Evolutionary conservation across 164 flowering plant species (phyloP).

Genomic region (Sextonia rubra): DNA sequence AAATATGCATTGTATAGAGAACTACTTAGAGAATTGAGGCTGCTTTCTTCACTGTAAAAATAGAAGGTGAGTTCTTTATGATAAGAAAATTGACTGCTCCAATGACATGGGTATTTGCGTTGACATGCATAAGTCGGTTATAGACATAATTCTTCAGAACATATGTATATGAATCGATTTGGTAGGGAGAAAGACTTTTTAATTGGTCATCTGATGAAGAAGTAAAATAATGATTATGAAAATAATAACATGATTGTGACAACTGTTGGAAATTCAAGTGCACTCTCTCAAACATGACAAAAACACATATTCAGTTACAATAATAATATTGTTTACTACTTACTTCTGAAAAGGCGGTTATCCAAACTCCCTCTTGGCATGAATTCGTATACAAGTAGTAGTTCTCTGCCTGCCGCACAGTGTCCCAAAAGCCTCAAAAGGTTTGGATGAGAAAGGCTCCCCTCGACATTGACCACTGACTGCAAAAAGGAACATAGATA

Average conservation of each 20-base stretch:
- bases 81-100: not conserved
- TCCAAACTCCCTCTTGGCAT: constrained; percentile 86
- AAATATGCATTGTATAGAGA: not conserved
- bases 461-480: constrained; percentile 74
- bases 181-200: no score
- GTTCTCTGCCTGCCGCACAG: constrained; percentile 64
- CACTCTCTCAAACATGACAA: no score
- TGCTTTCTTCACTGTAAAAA: not conserved
- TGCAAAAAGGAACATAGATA: constrained; percentile 22
- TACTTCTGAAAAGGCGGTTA: constrained; percentile 86
- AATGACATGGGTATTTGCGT: no score
- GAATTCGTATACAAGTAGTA: constrained; percentile 73
- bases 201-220: not conserved
- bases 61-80: not conserved
- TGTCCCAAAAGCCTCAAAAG: constrained; percentile 78
- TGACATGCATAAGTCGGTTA: not conserved
- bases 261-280: no score
- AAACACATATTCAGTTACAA: not conserved
- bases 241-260: not conserved
- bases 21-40: not conserved
- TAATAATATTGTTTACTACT: constrained; percentile 8
- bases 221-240: not conserved
- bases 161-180: no score
- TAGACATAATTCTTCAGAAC: not conserved
- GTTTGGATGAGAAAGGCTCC: constrained; percentile 80